A percentile compares a stretch with the other conserved stretches of the same genome.
Evolutionary conservation across 768 basidiomycete species (phyloP).

Genomic region (Lyophyllum semitale): DNA sequence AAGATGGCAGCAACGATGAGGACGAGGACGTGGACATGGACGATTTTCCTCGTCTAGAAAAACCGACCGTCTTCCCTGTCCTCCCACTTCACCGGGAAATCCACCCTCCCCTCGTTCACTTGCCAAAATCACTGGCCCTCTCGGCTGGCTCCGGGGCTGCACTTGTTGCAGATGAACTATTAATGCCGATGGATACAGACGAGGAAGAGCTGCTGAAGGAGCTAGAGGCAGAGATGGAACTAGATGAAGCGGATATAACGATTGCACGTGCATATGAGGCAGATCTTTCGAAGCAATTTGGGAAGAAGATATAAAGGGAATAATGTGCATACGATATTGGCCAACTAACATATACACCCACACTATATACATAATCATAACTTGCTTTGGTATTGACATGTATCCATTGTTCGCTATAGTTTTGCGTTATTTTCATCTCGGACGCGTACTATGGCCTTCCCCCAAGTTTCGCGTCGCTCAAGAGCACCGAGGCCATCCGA

Average conservation of each 20-base stretch:
- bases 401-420: constrained; percentile 7
- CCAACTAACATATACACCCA: not conserved
- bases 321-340: constrained; percentile 2
- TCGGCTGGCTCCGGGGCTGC: not conserved
- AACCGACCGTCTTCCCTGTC: constrained; percentile 8
- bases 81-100: constrained; percentile 26
- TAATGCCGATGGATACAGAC: constrained; percentile 26
- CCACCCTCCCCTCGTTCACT: constrained; percentile 21
- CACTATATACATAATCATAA: constrained; percentile 1
- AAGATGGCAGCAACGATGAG: not conserved
- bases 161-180: constrained; percentile 3
- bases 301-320: not conserved
- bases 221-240: constrained; percentile 41
- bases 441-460: constrained; percentile 78
- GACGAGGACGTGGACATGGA: constrained; percentile 15
- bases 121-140: constrained; percentile 14
- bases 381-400: not conserved
- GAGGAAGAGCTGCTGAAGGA: constrained; percentile 30
- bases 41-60: constrained; percentile 6
- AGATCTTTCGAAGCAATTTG: constrained; percentile 37
- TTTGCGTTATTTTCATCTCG: constrained; percentile 25
- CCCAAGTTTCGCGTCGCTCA: constrained; percentile 88
- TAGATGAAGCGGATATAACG: constrained; percentile 38
- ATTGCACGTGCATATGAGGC: constrained; percentile 37
- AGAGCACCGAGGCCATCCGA: constrained; percentile 72